These are phyloP conservation scores for Russula earlei DNA, from an alignment of 768 basidiomycete genomes.

Conservation along the genomic window DNA sequence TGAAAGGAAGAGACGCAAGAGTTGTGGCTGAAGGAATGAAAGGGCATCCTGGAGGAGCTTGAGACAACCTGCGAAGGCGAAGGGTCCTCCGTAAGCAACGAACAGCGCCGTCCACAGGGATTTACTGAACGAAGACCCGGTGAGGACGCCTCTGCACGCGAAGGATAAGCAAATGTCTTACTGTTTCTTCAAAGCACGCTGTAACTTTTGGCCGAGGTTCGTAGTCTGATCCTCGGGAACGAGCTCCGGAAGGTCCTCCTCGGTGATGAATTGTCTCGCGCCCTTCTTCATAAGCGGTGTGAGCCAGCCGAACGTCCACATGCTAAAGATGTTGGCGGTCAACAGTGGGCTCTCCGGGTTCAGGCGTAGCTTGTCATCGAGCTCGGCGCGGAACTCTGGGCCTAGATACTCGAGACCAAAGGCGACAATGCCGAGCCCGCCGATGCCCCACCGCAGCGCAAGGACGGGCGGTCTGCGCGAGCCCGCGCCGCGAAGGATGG, in stretches of 20 bases:
- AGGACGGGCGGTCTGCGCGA: slow-evolving; percentile 32
- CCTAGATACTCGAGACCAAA: slow-evolving; percentile 65
- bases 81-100: slow-evolving; percentile 72
- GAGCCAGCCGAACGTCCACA: slow-evolving; percentile 83
- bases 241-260: slow-evolving; percentile 77
- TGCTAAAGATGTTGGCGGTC: slow-evolving; percentile 73
- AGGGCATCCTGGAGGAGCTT: slow-evolving; percentile 77
- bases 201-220: slow-evolving; percentile 53
- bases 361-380: slow-evolving; percentile 27
- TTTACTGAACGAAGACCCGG: slow-evolving; percentile 31
- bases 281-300: slow-evolving; percentile 70
- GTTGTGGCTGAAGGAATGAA: slow-evolving; percentile 79
- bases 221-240: slow-evolving; percentile 58
- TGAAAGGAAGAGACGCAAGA: slow-evolving; percentile 66
- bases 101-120: slow-evolving; percentile 67
- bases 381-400: slow-evolving; percentile 39
- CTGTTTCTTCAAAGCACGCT: slow-evolving; percentile 55
- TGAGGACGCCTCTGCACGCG: too few species aligned
- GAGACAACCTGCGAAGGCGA: slow-evolving; percentile 46
- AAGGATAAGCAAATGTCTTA: slow-evolving; percentile 26
- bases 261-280: slow-evolving; percentile 56
- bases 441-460: slow-evolving; percentile 35
- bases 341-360: slow-evolving; percentile 57
- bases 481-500: slow-evolving; percentile 30
- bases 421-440: slow-evolving; percentile 39